These are phyloP conservation scores for Penicillium coprophilum DNA, from an alignment of 495 filamentous ascomycete genomes.

Conservation along the genomic window DNA sequence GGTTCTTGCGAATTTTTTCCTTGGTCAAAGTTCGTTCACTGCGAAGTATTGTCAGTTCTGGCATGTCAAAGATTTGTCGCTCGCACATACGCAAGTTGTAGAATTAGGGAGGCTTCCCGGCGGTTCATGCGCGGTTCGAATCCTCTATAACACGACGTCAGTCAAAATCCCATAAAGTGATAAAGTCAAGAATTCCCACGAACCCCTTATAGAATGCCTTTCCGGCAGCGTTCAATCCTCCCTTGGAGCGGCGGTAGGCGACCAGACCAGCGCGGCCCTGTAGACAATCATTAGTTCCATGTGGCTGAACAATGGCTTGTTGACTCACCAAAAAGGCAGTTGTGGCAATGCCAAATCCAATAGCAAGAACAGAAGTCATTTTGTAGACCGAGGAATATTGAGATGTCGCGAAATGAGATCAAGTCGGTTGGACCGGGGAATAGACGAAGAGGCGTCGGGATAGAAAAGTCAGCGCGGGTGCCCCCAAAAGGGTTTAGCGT, in stretches of 20 bases:
- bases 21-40: slow-evolving; percentile 85
- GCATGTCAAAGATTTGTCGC: background rate
- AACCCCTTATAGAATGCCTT: slow-evolving; percentile 91
- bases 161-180: slow-evolving; percentile 1
- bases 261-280: slow-evolving; percentile 90
- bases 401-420: slow-evolving; percentile 2
- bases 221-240: slow-evolving; percentile 73
- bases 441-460: slow-evolving; percentile 20
- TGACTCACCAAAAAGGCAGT: slow-evolving; percentile 72
- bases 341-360: slow-evolving; percentile 77
- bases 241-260: slow-evolving; percentile 78
- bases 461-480: slow-evolving; percentile 33
- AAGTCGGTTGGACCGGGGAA: slow-evolving; percentile 8
- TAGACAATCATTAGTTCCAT: slow-evolving; percentile 21
- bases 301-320: background rate
- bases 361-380: slow-evolving; percentile 74
- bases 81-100: slow-evolving; percentile 76
- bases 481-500: slow-evolving; percentile 32
- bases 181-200: slow-evolving; percentile 10
- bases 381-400: slow-evolving; percentile 17
- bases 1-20: slow-evolving; percentile 92
- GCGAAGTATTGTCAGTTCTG: slow-evolving; percentile 19
- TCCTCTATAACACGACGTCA: slow-evolving; percentile 47
- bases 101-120: slow-evolving; percentile 85
- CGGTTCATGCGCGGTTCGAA: slow-evolving; percentile 94